Base-by-base conservation (phyloP, 2,329 filamentous ascomycete species). In the Aspergillus ustus region DNA sequence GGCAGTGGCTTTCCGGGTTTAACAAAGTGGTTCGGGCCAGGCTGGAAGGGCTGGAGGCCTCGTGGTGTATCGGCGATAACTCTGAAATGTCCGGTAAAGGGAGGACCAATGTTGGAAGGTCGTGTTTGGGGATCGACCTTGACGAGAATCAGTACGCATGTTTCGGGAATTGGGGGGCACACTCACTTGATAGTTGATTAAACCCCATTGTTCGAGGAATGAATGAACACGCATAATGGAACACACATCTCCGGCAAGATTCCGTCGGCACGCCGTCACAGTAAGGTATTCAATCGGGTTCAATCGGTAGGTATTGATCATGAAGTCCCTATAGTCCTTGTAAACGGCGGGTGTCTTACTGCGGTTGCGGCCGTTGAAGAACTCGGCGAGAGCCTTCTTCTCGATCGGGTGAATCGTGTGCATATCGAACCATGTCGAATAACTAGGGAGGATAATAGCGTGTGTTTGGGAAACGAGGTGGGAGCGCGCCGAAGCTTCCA, bases 381-480 rank as follows among this genome's bases (percentile, higher is more conserved):
- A 99, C 77, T 99, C 95, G 20, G 94, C 93, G 68, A 99, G 85
- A 7, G 93, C 93, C 79, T 97, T 99, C 74, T 90, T 91, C 82
- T 99, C 95, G 70, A 97, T 91, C 63, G 88, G 87, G 78, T 97
- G 91, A 73, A 99, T 90, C 53, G 87, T 85, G 76, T 93, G 91
- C 94, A 99, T 97, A 78, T 99, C 95, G 77, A 99, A 99, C 95
- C 95, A 99, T 15, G 91, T 95, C 74, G 93, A 96, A 79, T 99
- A 99, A 76, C 94, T 98, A 22, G 95, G 95, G 22, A 99, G 87
- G 65, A 99, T 93, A 73, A 98, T 98, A 64, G 93, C 90, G 74
- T 97, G 94, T 46, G 93, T 96, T 80, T 99, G 95, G 15, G 92
- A 88, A 64, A 97, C 91, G 59, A 99, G 87, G 73, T 98, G 93